phyloP scores from a whole-genome alignment of 2,329 filamentous ascomycete species.

The Curvularia sp. region DNA sequence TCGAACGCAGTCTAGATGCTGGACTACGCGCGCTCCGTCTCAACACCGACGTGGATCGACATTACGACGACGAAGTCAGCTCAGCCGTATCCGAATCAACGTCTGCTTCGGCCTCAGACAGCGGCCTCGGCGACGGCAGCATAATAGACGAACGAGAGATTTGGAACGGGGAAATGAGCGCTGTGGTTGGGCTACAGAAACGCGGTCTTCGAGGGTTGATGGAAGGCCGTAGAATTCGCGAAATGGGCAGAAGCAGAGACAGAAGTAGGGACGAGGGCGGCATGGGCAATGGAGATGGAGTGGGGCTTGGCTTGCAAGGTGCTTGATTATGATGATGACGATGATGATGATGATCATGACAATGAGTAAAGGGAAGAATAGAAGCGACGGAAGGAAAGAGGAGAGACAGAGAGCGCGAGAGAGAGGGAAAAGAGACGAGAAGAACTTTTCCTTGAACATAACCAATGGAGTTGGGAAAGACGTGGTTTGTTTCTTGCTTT shows the following conservation, averaged over 20 bases:
- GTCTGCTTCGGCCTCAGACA: constrained; percentile 44
- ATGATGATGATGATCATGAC: background rate
- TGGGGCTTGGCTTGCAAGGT: constrained; percentile 40
- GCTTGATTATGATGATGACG: constrained; percentile 13
- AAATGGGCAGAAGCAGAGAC: constrained; percentile 62
- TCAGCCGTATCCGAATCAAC: constrained; percentile 43
- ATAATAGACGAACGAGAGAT: constrained; percentile 64
- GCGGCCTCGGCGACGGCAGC: constrained; percentile 44
- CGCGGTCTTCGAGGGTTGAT: constrained; percentile 88
- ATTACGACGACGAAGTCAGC: constrained; percentile 47
- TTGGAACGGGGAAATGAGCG: constrained; percentile 82
- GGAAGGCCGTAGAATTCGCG: constrained; percentile 87
- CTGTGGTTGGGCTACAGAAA: constrained; percentile 95
- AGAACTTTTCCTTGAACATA: constrained; percentile 18
- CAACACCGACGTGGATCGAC: constrained; percentile 56
- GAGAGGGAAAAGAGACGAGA: background rate
- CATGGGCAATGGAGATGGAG: constrained; percentile 34
- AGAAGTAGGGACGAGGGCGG: constrained; percentile 41
- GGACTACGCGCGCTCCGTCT: constrained; percentile 55
- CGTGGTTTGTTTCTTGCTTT: background rate
- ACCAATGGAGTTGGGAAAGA: constrained; percentile 17
- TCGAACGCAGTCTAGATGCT: constrained; percentile 43
- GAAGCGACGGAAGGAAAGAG: background rate
- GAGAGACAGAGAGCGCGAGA: too few relatives aligned
- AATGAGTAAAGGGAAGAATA: background rate